Conservation (phyloP, 257 asterid species). For the Rubia yunnanensis region DNA sequence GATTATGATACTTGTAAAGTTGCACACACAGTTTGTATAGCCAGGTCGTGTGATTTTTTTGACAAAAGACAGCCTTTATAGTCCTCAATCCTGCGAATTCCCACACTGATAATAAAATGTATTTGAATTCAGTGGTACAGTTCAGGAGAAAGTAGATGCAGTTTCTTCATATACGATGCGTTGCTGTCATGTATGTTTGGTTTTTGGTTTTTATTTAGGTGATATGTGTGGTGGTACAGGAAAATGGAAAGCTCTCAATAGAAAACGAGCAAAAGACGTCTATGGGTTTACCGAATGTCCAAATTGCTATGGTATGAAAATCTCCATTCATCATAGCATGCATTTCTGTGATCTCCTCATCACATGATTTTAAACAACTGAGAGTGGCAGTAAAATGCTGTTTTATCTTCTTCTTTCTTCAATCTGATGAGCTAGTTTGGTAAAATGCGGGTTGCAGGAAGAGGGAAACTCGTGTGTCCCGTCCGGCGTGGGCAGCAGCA, state of each 20-base stretch:
- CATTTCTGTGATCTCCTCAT: not conserved
- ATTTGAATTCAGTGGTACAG: not conserved
- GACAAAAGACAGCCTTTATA: not conserved
- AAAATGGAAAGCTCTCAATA: constrained; percentile 96
- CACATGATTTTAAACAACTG: too few species aligned
- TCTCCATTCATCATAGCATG: constrained; percentile 3
- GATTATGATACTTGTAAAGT: not conserved
- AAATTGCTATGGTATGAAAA: constrained; percentile 77
- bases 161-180: not conserved
- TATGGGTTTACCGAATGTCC: constrained; percentile 97
- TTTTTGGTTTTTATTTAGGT: constrained; percentile 81
- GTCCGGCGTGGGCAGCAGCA: constrained; percentile 92
- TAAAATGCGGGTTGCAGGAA: constrained; percentile 35
- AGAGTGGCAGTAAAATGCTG: too few species aligned
- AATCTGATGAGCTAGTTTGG: not conserved
- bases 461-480: constrained; percentile 92
- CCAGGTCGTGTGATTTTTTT: not conserved
- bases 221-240: constrained; percentile 99
- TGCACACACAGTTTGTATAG: not conserved
- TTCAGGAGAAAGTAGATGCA: not conserved
- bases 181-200: constrained; percentile 16
- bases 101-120: not conserved
- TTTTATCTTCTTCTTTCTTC: too few species aligned
- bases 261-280: constrained; percentile 95
- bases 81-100: not conserved